These are phyloP conservation scores for Hypomyces rosellus DNA, from an alignment of 2,329 filamentous ascomycete genomes.

Conservation along the genomic window DNA sequence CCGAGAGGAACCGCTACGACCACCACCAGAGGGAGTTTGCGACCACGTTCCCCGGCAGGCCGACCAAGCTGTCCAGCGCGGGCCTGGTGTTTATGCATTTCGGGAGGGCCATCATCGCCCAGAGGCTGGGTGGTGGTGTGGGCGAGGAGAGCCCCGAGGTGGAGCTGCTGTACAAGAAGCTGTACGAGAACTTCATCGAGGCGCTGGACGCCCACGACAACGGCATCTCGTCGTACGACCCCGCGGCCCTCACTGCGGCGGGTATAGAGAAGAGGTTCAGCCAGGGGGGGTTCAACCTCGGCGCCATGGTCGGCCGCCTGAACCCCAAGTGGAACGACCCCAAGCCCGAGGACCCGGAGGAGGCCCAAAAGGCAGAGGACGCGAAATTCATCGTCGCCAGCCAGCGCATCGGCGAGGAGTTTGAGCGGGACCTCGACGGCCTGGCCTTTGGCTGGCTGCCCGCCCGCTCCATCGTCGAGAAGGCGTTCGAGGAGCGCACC, in stretches of 20 bases:
- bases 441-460: conserved; percentile 77
- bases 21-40: conserved; percentile 93
- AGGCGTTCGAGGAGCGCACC: conserved; percentile 64
- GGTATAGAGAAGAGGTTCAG: conserved; percentile 78
- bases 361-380: conserved; percentile 70
- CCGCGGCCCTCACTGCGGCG: conserved; percentile 59
- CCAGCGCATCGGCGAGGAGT: conserved; percentile 80
- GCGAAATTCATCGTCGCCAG: conserved; percentile 71
- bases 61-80: conserved; percentile 87
- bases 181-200: conserved; percentile 92
- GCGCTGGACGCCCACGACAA: conserved; percentile 98
- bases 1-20: conserved; percentile 73
- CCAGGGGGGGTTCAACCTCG: conserved; percentile 75
- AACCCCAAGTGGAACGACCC: conserved; percentile 78
- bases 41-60: conserved; percentile 74
- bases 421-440: conserved; percentile 72
- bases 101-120: conserved; percentile 73
- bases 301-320: conserved; percentile 72
- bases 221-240: conserved; percentile 78
- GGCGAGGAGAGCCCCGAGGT: conserved; percentile 58
- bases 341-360: conserved; percentile 40
- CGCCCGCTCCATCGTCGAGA: conserved; percentile 69
- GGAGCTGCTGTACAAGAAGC: conserved; percentile 71
- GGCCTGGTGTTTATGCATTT: conserved; percentile 96
- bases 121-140: conserved; percentile 37